Percentiles rank a stretch among this genome's conserved stretches.
Conservation (phyloP, 2,329 filamentous ascomycete genomes). For the Colletotrichum godetiae region DNA sequence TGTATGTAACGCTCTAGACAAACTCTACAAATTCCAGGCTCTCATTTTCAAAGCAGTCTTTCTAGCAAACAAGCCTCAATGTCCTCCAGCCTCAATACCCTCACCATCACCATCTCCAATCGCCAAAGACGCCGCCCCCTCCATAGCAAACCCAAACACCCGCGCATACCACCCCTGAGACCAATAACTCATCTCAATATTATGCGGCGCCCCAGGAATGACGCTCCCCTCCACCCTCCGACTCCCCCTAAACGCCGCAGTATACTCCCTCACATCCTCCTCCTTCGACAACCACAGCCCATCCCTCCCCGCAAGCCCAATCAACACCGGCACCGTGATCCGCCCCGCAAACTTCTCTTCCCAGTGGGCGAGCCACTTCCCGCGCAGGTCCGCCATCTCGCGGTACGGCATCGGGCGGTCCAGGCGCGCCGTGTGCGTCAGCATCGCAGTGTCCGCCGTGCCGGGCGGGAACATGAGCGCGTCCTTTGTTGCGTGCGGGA, state of each 20-base stretch:
- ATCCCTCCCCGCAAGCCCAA: background rate
- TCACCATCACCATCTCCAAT: background rate
- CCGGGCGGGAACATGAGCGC: background rate
- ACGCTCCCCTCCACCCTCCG: background rate
- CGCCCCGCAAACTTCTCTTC: background rate
- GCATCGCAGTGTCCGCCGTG: background rate
- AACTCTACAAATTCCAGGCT: too few relatives aligned
- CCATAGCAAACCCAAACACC: background rate
- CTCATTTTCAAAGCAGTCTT: too few relatives aligned
- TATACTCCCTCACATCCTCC: background rate
- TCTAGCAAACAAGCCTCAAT: too few relatives aligned
- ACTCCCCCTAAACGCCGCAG: background rate
- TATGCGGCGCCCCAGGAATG: background rate
- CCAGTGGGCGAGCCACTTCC: background rate
- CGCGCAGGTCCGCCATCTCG: background rate
- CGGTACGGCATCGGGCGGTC: background rate
- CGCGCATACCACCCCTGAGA: background rate
- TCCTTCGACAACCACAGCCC: background rate
- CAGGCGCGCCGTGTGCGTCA: background rate
- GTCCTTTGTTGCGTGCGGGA: background rate
- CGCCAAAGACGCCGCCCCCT: background rate
- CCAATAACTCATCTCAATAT: background rate
- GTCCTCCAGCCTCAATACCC: background rate
- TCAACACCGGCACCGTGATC: background rate
- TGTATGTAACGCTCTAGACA: too few relatives aligned